These are phyloP conservation scores for Colletotrichum australisinense DNA, from an alignment of 2,329 filamentous ascomycete species.

Conservation along the genomic window DNA sequence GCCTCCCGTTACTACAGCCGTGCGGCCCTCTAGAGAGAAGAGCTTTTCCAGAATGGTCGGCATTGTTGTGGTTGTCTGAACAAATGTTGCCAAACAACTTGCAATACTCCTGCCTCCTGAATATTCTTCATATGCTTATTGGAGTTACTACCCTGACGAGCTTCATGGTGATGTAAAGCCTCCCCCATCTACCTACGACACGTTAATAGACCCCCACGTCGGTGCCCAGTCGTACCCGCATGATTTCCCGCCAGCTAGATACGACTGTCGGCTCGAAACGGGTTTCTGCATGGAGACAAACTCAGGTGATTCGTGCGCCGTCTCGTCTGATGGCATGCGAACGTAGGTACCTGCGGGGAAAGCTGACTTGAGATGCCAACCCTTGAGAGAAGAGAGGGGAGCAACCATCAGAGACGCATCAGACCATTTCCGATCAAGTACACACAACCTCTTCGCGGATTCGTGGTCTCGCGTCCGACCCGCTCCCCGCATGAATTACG, in stretches of 20 bases:
- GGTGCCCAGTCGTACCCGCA: neutral
- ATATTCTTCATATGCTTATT: conserved; percentile 4
- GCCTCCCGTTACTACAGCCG: conserved; percentile 39
- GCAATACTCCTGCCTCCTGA: neutral
- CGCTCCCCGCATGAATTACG: neutral
- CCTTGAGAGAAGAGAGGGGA: neutral
- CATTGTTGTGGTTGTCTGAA: conserved; percentile 3
- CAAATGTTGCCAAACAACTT: neutral
- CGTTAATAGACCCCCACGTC: conserved; percentile 14
- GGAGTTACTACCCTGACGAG: neutral
- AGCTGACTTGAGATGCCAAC: neutral
- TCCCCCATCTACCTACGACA: neutral
- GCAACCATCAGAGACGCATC: neutral
- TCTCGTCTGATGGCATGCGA: neutral
- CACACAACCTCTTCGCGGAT: neutral
- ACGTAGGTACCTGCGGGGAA: conserved; percentile 10
- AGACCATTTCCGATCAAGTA: neutral
- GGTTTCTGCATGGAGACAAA: conserved; percentile 12
- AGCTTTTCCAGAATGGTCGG: conserved; percentile 35
- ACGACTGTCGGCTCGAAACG: conserved; percentile 6
- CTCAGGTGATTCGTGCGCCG: conserved; percentile 16
- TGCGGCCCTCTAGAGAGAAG: conserved; percentile 37
- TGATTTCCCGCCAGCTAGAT: neutral
- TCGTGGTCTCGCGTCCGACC: neutral
- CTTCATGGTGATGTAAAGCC: neutral